Base-by-base conservation (phyloP, 2,329 filamentous ascomycete species). In the Seiridium unicorne region DNA sequence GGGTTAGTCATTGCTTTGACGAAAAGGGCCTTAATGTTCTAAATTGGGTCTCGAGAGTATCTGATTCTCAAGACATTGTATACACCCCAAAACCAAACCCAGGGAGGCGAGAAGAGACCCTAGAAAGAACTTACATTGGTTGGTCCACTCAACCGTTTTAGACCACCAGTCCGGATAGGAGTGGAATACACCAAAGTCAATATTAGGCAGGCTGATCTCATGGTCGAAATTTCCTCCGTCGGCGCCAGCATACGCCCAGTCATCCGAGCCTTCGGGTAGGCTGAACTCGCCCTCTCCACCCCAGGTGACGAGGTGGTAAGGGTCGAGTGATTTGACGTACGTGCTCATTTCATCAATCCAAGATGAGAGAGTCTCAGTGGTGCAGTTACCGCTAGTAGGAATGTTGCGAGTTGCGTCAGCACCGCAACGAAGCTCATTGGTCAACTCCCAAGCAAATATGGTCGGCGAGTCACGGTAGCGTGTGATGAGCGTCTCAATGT, bases 371-470 rank as follows among this genome's bases (percentile, higher is more conserved):
- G 77, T 68, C 1, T 75, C 74, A 0, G 81, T 70, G 1, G 69
- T 74, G 66, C 80, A 82, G 63, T 69, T 64, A 0, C 61, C 63
- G 40, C 76, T 77, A 1, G 72, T 70, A 1, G 79, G 78, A 0
- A 82, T 76, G 67, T 82, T 82, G 60, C 79, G 79, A 6, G 65
- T 66, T 5, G 67, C 72, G 56, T 82, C 79, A 32, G 75, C 80
- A 31, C 78, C 79, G 68, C 80, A 83, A 60, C 79, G 78, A 26
- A 79, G 78, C 61, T 90, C 88, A 64, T 90, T 90, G 60, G 79
- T 84, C 1, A 90, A 75, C 66, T 90, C 87, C 88, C 88, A 90
- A 0, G 86, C 85, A 64, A 90, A 84, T 51, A 90, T 80, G 0
- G 87, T 81, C 0, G 82, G 73, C 0, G 84, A 88, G 62, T 79